phyloP scores from a whole-genome alignment of 768 basidiomycete species.

The Astraeus odoratus region DNA sequence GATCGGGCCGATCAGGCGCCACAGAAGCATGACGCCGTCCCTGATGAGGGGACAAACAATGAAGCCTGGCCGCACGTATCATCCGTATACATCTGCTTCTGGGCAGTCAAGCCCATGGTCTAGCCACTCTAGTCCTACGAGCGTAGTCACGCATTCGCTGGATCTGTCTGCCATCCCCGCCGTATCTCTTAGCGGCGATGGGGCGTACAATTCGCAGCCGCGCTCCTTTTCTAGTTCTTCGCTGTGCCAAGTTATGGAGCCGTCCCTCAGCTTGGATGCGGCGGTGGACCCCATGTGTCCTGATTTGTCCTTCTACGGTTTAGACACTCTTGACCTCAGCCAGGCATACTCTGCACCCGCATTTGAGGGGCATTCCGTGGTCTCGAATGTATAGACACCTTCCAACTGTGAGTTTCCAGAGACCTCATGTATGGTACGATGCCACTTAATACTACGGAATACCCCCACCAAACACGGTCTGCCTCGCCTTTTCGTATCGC shows the following conservation, averaged over 20 bases:
- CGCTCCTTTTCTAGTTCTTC: constrained; percentile 17
- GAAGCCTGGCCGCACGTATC: constrained; percentile 43
- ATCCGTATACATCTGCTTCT: constrained; percentile 40
- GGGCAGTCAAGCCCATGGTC: constrained; percentile 25
- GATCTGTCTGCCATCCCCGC: constrained; percentile 20
- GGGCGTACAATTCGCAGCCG: constrained; percentile 9
- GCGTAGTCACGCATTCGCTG: constrained; percentile 20
- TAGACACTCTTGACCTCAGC: constrained; percentile 13
- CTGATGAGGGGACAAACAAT: constrained; percentile 43
- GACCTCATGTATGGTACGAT: constrained; percentile 14
- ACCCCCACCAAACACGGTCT: neutral
- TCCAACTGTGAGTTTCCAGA: neutral
- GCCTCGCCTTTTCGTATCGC: neutral
- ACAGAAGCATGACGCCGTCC: constrained; percentile 74
- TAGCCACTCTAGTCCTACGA: constrained; percentile 24
- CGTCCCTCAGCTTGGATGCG: neutral
- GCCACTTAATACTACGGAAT: constrained; percentile 13
- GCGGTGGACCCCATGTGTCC: constrained; percentile 20
- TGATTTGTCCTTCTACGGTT: constrained; percentile 22
- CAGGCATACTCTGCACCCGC: constrained; percentile 14
- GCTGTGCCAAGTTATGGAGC: neutral
- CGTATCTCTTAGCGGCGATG: constrained; percentile 10
- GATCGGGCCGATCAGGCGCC: constrained; percentile 59
- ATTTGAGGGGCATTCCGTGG: constrained; percentile 19
- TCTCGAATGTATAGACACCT: constrained; percentile 17